Conservation (phyloP, 805 yeast genomes). For the Crinitomyces ghanaensis region DNA sequence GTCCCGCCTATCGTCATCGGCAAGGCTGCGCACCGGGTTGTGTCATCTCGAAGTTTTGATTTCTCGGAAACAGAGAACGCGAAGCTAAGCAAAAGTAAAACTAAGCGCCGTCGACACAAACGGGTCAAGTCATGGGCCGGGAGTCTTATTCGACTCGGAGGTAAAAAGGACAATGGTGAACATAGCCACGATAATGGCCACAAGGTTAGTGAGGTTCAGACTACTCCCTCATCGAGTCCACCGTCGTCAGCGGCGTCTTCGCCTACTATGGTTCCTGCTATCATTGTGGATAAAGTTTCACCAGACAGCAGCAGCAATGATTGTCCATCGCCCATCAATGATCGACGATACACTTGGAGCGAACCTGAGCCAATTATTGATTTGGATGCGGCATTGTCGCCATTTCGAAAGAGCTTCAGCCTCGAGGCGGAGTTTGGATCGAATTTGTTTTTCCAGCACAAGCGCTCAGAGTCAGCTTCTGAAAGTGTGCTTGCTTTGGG, state of each 20-base stretch:
- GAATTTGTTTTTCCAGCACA: conserved; percentile 25
- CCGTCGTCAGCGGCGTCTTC: conserved; percentile 1
- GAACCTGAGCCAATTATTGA: conserved; percentile 47
- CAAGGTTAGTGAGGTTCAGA: too few relatives aligned
- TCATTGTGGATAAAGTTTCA: background rate
- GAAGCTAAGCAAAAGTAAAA: background rate
- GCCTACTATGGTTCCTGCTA: too few relatives aligned
- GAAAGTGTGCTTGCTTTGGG: conserved; percentile 11
- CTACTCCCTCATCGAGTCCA: conserved; percentile 13
- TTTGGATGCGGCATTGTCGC: conserved; percentile 40
- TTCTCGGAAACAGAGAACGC: background rate
- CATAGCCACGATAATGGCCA: background rate
- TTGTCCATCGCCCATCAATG: background rate
- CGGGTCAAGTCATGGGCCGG: conserved; percentile 33
- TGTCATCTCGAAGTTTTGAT: background rate
- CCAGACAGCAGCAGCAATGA: background rate
- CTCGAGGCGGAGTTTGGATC: conserved; percentile 7
- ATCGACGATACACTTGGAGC: background rate
- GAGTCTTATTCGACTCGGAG: conserved; percentile 15
- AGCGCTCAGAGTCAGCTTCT: conserved; percentile 49
- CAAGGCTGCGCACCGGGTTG: too few relatives aligned
- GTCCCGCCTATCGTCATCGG: background rate
- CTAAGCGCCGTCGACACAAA: conserved; percentile 17
- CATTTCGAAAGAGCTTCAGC: conserved; percentile 16
- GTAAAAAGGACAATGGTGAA: conserved; percentile 5